Conservation (phyloP, 306 rosid species). For the Mimosa bimucronata region DNA sequence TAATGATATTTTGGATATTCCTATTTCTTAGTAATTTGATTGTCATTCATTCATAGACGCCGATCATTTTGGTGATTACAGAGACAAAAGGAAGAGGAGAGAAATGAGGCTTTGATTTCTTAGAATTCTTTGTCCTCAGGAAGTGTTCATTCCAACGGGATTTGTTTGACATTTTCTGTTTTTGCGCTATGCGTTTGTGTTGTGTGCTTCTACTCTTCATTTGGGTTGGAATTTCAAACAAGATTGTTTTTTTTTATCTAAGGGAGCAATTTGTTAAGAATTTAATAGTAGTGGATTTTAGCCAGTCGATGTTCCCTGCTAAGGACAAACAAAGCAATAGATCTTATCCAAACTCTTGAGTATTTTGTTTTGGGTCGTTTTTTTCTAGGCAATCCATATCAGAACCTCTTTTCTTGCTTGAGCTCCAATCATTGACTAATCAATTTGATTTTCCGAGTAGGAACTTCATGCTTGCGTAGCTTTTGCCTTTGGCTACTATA, state of each 20-base stretch:
- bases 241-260: constrained; percentile 18
- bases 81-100: not conserved
- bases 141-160: constrained; percentile 26
- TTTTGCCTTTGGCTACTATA: constrained; percentile 21
- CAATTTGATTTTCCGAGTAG: not conserved
- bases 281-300: constrained; percentile 1
- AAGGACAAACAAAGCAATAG: constrained; percentile 1
- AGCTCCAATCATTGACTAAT: not conserved
- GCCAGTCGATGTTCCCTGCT: constrained; percentile 3
- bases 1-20: constrained; percentile 4
- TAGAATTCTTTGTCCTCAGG: constrained; percentile 18
- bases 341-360: constrained; percentile 2
- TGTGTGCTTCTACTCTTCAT: not conserved
- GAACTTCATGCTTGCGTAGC: not conserved
- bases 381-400: constrained; percentile 10
- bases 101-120: constrained; percentile 15
- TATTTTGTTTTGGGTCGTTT: not conserved
- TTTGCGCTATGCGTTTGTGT: not conserved
- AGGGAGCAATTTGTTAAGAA: not conserved
- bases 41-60: constrained; percentile 12
- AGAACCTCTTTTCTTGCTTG: not conserved
- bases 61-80: constrained; percentile 17
- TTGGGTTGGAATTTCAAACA: constrained; percentile 25
- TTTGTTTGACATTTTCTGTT: constrained; percentile 30
- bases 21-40: constrained; percentile 29